Conservation (phyloP, 306 rosid genomes). For the Carpinus fangiana region DNA sequence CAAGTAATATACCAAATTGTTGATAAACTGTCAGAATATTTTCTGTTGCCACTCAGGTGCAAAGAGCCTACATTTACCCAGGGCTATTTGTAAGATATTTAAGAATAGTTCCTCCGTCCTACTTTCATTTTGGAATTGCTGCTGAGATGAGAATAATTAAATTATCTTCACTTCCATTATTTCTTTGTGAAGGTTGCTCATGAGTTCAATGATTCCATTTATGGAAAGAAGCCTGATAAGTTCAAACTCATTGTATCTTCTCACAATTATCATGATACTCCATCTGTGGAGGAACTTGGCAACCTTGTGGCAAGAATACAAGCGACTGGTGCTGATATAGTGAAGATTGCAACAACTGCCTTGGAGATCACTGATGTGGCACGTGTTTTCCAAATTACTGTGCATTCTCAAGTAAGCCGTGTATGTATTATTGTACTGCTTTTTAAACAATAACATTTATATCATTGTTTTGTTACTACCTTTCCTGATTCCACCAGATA, state of each 20-base stretch:
- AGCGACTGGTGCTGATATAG: constrained; percentile 89
- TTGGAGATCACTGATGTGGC: constrained; percentile 84
- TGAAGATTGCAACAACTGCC: constrained; percentile 90
- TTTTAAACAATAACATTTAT: not conserved
- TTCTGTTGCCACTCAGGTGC: not conserved
- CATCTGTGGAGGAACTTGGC: constrained; percentile 87
- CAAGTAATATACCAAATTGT: not conserved
- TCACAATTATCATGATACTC: constrained; percentile 82
- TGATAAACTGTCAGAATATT: constrained; percentile 1
- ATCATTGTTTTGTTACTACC: constrained; percentile 1
- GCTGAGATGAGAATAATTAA: constrained; percentile 19
- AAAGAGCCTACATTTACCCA: not conserved
- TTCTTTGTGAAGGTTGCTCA: constrained; percentile 69
- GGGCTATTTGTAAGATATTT: not conserved
- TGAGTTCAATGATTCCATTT: constrained; percentile 66
- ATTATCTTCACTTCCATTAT: constrained; percentile 28
- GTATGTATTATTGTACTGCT: constrained; percentile 22
- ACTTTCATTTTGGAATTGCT: constrained; percentile 18
- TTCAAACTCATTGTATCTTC: constrained; percentile 84
- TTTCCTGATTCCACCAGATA: not conserved
- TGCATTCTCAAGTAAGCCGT: constrained; percentile 81
- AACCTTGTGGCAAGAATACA: constrained; percentile 89
- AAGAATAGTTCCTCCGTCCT: constrained; percentile 6
- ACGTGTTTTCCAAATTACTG: constrained; percentile 70
- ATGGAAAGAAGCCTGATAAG: constrained; percentile 55